Base-by-base conservation (phyloP, 495 filamentous ascomycete species). In the Polyplosphaeria fusca region DNA sequence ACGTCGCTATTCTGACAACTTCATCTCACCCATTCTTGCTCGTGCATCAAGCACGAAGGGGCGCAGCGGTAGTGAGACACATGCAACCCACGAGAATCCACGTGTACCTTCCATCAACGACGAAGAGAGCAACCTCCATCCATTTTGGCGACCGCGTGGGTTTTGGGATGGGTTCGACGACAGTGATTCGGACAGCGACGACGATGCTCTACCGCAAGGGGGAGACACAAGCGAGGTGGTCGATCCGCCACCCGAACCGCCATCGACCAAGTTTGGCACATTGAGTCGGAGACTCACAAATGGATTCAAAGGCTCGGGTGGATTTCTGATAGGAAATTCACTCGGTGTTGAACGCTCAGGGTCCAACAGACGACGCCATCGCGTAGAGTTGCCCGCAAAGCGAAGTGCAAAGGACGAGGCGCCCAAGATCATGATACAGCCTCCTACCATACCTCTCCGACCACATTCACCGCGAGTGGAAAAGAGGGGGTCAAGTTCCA, bases 121-220 rank as follows among this genome's bases (percentile, higher is more conserved):
- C 1, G 59, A 61, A 55, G 75, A 78, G 30, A 77, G 76, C 46
- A 82, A 78, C 43, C 74, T 91, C 4, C 86, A 93, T 64, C 88
- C 89, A 1, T 86, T 86, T 70, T 95, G 91, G 90, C 79, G 83
- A 23, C 88, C 90, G 3, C 81, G 80, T 22, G 75, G 82, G 22
- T 88, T 87, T 67, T 86, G 82, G 77, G 84, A 87, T 25, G 82
- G 85, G 52, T 71, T 78, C 4, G 76, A 78, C 28, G 76, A 79
- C 51, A 72, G 74, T 5, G 71, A 74, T 49, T 70, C 69, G 12
- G 67, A 77, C n/a, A 41, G 47, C 41, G 62, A 76, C 20, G 65
- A 63, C 16, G 52, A 52, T 23, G 35, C 52, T 2, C 48, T 73
- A 0, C 70, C 71, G 0, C 35, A 23, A 5, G 70, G 71, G 4